These are phyloP conservation scores for Talaromyces marneffei DNA, from an alignment of 2,329 filamentous ascomycete genomes.

Conservation along the genomic window DNA sequence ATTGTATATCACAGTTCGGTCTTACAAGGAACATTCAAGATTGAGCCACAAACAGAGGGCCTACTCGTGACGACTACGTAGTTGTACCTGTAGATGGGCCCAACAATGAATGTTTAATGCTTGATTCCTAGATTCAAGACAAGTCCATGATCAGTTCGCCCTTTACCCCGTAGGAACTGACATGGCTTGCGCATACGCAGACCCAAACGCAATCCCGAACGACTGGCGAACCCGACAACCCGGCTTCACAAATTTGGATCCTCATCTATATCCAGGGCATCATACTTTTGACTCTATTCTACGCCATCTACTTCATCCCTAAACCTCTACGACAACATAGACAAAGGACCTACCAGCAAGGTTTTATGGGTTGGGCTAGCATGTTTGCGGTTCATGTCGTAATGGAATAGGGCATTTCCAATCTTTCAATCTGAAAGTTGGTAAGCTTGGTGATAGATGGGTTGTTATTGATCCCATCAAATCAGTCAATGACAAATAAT, in stretches of 20 bases:
- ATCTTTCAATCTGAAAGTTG: background rate
- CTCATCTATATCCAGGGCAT: background rate
- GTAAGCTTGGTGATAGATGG: background rate
- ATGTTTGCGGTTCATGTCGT: background rate
- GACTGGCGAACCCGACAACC: constrained; percentile 10
- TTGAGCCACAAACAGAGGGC: no score
- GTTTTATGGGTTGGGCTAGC: background rate
- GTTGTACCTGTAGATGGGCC: background rate
- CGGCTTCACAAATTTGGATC: constrained; percentile 1
- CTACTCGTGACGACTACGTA: background rate
- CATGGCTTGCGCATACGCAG: background rate
- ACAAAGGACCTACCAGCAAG: constrained; percentile 8
- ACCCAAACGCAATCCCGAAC: background rate
- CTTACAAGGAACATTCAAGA: no score
- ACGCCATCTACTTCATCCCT: constrained; percentile 4
- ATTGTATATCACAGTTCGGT: no score
- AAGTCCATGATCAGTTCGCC: background rate
- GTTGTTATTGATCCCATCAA: background rate
- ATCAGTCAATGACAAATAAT: background rate
- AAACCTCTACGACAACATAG: background rate
- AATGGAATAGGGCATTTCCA: background rate
- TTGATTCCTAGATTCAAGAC: background rate
- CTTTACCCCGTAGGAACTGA: background rate
- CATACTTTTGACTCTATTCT: background rate
- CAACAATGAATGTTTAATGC: background rate